Conservation (phyloP, 164 flowering plant species). For the Dillenia turbinata region DNA sequence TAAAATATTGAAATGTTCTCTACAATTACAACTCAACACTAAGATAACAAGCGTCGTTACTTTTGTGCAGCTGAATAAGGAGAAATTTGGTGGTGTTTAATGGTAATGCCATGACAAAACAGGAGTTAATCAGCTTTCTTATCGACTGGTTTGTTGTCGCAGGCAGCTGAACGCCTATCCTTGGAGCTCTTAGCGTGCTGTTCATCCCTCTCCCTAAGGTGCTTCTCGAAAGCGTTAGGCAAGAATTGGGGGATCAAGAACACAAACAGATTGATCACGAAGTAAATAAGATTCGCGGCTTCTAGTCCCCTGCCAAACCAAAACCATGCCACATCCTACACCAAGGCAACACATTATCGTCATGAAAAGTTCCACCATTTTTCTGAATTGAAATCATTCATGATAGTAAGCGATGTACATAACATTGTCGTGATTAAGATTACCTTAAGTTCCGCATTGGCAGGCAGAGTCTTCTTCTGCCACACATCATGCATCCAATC, state of each 20-base stretch:
- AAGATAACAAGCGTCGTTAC: too few relatives aligned
- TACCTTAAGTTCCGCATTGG: conserved; percentile 59
- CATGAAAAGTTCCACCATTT: background rate
- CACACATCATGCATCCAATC: conserved; percentile 84
- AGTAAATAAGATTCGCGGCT: conserved; percentile 53
- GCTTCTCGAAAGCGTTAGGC: conserved; percentile 78
- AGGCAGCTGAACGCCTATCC: conserved; percentile 40
- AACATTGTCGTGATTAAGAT: background rate
- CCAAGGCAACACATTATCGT: background rate
- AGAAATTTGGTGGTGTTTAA: too few relatives aligned
- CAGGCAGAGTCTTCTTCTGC: conserved; percentile 63
- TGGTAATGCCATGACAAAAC: too few relatives aligned
- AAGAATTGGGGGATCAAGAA: conserved; percentile 80
- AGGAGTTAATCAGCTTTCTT: conserved; percentile 41
- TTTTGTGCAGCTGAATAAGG: too few relatives aligned
- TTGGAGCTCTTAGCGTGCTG: conserved; percentile 40
- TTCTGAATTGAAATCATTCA: background rate
- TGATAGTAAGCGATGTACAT: background rate
- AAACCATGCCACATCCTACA: conserved; percentile 66
- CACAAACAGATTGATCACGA: conserved; percentile 60
- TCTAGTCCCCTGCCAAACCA: conserved; percentile 80
- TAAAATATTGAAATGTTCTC: too few relatives aligned
- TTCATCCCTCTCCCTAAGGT: conserved; percentile 70
- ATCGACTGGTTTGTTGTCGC: conserved; percentile 16
- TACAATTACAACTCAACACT: too few relatives aligned